Percentiles rank a stretch among this genome's conserved stretches.
Conservation (phyloP, 169 alveolate genomes). For the Plasmodium cynomolgi region DNA sequence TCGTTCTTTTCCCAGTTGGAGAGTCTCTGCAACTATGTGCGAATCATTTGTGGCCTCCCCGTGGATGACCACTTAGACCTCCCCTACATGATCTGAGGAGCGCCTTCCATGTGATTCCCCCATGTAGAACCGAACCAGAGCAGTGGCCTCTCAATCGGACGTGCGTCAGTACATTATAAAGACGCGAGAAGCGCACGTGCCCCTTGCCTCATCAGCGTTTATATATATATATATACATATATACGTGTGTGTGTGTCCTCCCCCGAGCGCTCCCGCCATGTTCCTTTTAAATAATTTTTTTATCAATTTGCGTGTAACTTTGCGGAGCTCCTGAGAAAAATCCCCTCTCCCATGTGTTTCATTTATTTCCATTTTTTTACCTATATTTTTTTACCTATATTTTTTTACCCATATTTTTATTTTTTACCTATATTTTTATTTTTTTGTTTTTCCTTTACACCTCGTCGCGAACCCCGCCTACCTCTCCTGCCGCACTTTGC, state of each 20-base stretch:
- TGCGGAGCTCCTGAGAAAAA: background rate
- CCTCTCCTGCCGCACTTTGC: background rate
- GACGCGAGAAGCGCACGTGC: background rate
- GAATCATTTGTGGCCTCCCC: conserved; percentile 46
- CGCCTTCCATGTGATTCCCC: background rate
- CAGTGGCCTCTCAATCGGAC: background rate
- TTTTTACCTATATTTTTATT: background rate
- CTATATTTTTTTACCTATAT: background rate
- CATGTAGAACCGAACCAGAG: background rate
- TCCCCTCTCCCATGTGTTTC: background rate
- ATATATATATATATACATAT: background rate
- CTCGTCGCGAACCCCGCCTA: background rate
- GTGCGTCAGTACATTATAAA: background rate
- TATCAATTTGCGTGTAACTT: background rate
- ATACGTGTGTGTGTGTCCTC: background rate
- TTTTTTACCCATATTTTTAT: background rate
- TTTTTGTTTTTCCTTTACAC: background rate
- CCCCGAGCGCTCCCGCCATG: background rate
- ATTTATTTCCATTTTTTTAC: background rate
- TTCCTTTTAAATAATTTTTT: background rate
- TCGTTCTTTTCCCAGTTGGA: conserved; percentile 68
- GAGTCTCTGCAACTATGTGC: conserved; percentile 33
- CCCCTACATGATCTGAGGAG: conserved; percentile 32
- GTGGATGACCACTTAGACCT: conserved; percentile 65
- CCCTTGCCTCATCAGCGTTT: background rate